Evolutionary conservation across 1,284 basidiomycete species (phyloP).

Genomic region (Ustilago xerochloae): DNA sequence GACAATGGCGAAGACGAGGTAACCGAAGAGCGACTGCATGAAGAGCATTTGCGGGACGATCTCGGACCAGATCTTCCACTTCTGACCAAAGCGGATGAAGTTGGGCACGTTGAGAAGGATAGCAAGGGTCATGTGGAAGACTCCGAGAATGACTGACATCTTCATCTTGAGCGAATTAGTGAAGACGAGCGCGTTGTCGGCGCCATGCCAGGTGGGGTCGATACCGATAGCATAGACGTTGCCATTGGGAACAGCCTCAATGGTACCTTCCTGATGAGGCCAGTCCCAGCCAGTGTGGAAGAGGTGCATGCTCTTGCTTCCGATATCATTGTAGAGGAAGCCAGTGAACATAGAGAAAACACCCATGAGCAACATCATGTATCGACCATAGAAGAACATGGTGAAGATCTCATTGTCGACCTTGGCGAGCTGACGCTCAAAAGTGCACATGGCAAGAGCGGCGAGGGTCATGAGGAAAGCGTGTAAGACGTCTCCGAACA

Average conservation of each 20-base stretch:
- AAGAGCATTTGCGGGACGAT: constrained; percentile 98
- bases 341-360: constrained; percentile 91
- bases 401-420: constrained; percentile 85
- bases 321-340: constrained; percentile 98
- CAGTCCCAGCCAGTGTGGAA: constrained; percentile 91
- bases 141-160: constrained; percentile 96
- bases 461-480: constrained; percentile 84
- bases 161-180: constrained; percentile 99
- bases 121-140: constrained; percentile 98
- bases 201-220: constrained; percentile 94
- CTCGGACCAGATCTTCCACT: constrained; percentile 87
- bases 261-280: constrained; percentile 70
- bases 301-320: constrained; percentile 89
- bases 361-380: constrained; percentile 98
- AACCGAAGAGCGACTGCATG: constrained; percentile 96
- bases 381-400: constrained; percentile 95
- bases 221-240: constrained; percentile 89
- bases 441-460: constrained; percentile 84
- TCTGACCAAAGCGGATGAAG: constrained; percentile 89
- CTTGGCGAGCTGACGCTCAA: constrained; percentile 83
- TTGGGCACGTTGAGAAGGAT: constrained; percentile 95
- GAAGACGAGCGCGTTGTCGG: constrained; percentile 91
- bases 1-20: constrained; percentile 91
- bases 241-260: constrained; percentile 70
- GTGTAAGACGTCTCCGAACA: constrained; percentile 99